Conservation (phyloP, 2,329 filamentous ascomycete genomes). For the Fonsecaea nubica region DNA sequence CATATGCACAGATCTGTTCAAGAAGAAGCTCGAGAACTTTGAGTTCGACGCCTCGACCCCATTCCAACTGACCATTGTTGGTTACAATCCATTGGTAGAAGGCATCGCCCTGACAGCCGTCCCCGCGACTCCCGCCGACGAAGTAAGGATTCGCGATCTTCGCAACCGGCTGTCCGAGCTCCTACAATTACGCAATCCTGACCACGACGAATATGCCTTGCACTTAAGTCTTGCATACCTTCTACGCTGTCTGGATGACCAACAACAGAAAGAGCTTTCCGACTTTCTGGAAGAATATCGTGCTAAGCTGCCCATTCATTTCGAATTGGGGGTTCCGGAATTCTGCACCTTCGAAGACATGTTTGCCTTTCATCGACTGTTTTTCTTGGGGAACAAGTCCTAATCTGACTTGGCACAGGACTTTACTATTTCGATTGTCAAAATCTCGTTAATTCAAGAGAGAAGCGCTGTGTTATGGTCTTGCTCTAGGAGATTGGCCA, state of each 20-base stretch:
- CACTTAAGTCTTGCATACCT: constrained; percentile 1
- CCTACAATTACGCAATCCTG: neutral
- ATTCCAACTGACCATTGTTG: neutral
- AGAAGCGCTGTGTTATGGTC: no score
- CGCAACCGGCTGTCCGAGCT: neutral
- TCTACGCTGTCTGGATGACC: neutral
- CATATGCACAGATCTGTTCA: neutral
- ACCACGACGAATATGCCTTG: neutral
- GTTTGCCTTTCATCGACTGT: neutral
- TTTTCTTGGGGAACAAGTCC: neutral
- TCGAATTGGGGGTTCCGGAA: neutral
- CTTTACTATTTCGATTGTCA: neutral
- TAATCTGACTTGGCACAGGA: neutral
- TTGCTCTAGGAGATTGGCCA: no score
- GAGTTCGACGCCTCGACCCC: neutral
- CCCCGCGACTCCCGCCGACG: neutral
- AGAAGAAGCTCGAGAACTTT: neutral
- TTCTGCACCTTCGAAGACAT: constrained; percentile 1
- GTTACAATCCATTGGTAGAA: neutral
- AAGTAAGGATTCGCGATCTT: neutral
- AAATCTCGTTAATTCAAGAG: no score
- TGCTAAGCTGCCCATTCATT: neutral
- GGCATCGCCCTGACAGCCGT: neutral
- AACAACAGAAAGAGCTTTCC: neutral
- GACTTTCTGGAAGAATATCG: neutral